Evolutionary conservation across 352 stramenopile genomes (phyloP), one percentile per base, ranked within the genome.

Genomic region (Phytopythium vexans): DNA sequence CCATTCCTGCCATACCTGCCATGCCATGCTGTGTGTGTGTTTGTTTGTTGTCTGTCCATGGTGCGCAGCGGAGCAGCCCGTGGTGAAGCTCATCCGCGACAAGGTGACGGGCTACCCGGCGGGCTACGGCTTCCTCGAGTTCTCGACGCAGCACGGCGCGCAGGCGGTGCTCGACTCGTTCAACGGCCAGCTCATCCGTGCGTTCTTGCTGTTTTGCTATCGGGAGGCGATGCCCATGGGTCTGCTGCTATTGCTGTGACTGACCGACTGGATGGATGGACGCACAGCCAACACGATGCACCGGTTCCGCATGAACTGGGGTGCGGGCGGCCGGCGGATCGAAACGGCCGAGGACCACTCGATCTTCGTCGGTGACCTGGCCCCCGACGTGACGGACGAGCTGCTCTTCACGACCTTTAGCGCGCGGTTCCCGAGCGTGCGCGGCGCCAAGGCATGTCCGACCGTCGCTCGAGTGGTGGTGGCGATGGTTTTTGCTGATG

Each of bases 291-390:
- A 92, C 54, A 96, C 88, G 35, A 58, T 83, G 60, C 80, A 95
- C 57, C 86, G 87, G 15, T 97, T 96, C 66, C 85, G 89, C 36
- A 91, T 97, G 65, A 97, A 97, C 65, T 97, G 89, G 89, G 89
- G 89, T 36, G 83, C 83, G 37, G 87, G 88, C 16, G 89, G 88
- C 1, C 84, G 85, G 27, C 83, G 88, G 16, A 91, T 95, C 52
- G 87, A 96, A 59, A 79, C 81, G 35, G 63, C 66, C 5, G 77
- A 92, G 47, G 78, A 97, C 52, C 88, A 92, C 56, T 97, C 89
- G 43, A 87, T 97, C 41, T 97, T 97, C 53, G 90, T 97, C 14
- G 90, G 90, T 8, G 90, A 97, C 61, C 63, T 97, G 39, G 80
- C 86, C n/a, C 79, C 86, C 0, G 89, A 96, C 39, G 88, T 97